Evolutionary conservation across 2,329 filamentous ascomycete species (phyloP), one percentile per base, ranked within the genome.

Genomic region (Arthrobotrys musiformis): DNA sequence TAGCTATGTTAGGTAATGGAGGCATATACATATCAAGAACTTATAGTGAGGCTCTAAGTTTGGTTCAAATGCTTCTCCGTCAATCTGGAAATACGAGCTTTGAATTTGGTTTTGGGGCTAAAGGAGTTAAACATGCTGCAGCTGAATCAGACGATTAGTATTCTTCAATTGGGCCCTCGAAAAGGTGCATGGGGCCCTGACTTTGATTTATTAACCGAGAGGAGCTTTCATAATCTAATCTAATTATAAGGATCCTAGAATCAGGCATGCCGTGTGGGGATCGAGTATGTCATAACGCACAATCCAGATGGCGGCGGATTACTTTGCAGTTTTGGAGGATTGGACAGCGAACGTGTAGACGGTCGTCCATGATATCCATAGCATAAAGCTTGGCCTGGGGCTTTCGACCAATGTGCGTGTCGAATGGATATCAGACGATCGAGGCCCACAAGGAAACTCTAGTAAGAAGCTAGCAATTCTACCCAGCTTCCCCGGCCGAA

Each of bases 371-470:
- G 50, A 9, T 11, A 17, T 19, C 54, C 7, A 24, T 15, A 30
- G 9, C 13, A 17, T 58, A 24, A 33, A 40, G 8, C 33, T n/a
- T 13, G 19, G 17, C 11, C 54, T 56, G 50, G 30, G 30, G 24
- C n/a, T 22, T 40, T n/a, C n/a, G 11, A 11, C 33, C 30, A 19
- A 58, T 58, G 33, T 33, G 54, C 26, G 24, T 40, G 19, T 69
- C 35, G 52, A 58, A 54, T 19, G 28, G 56, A 60, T 70, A 70
- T 70, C 66, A 70, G 66, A 70, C 42, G 66, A 61, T 50, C 13
- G n/a, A 58, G 24, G 30, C 28, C 44, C 54, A 52, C 22, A 19
- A 37, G 22, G 17, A 22, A 58, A 26, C 33, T 19, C 7, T 30
- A 40, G 7, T 7, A 54, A 24, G 54, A 26, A 58, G 54, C 54